Evolutionary conservation across 495 filamentous ascomycete genomes (phyloP).

Genomic region (Schizothecium vesticola): DNA sequence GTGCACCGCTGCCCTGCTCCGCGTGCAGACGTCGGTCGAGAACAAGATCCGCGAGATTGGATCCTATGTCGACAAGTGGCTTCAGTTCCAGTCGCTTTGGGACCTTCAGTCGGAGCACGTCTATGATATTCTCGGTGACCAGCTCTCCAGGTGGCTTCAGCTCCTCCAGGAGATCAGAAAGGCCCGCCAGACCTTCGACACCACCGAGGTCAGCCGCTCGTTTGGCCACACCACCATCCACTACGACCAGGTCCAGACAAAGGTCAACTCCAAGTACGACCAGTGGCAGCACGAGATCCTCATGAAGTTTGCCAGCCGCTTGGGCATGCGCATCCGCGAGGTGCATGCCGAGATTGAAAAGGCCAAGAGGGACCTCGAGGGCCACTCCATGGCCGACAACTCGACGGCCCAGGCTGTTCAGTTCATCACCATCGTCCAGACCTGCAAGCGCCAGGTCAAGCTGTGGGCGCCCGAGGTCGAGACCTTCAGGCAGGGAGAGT

Average conservation of each 20-base stretch:
- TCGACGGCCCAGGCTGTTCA: constrained; percentile 94
- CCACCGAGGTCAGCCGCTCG: constrained; percentile 78
- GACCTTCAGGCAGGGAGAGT: constrained; percentile 90
- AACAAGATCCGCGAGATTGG: constrained; percentile 68
- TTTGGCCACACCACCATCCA: constrained; percentile 94
- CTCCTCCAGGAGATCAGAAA: constrained; percentile 92
- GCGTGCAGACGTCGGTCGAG: constrained; percentile 77
- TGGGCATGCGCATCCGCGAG: constrained; percentile 86
- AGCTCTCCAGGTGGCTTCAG: constrained; percentile 88
- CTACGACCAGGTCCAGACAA: constrained; percentile 96
- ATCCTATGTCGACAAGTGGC: constrained; percentile 89
- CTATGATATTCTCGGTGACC: constrained; percentile 83
- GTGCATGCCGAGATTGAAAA: constrained; percentile 83
- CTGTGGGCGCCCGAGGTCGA: constrained; percentile 94
- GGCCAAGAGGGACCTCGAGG: constrained; percentile 81
- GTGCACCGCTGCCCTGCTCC: constrained; percentile 69
- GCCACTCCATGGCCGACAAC: constrained; percentile 81
- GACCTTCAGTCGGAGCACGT: constrained; percentile 94
- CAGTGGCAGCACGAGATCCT: constrained; percentile 99
- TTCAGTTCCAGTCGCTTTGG: constrained; percentile 98
- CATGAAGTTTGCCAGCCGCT: constrained; percentile 79
- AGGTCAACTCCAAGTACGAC: constrained; percentile 97
- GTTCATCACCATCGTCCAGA: constrained; percentile 97
- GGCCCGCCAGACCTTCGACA: constrained; percentile 90
- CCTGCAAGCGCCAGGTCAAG: constrained; percentile 86